These are phyloP conservation scores for Tolypocladium sp. DNA, from an alignment of 2,329 filamentous ascomycete species.

Conservation along the genomic window DNA sequence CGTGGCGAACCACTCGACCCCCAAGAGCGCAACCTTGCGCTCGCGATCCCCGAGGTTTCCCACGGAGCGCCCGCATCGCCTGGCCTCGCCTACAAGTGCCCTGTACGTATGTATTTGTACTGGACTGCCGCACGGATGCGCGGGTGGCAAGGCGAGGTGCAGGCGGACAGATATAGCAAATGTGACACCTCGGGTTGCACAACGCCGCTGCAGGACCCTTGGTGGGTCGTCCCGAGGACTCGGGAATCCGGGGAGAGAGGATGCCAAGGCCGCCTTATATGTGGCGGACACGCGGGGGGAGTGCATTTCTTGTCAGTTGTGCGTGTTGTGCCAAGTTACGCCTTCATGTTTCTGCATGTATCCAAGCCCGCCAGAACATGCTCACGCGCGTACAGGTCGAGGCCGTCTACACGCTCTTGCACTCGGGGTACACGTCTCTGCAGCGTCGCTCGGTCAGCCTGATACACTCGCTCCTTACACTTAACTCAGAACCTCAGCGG, in stretches of 20 bases:
- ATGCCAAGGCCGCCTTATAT: not conserved
- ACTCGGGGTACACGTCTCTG: slow-evolving; percentile 4
- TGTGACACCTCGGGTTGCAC: not conserved
- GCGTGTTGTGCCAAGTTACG: not conserved
- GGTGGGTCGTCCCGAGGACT: not conserved
- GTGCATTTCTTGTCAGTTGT: not conserved
- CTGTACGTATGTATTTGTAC: not conserved
- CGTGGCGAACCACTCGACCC: not conserved
- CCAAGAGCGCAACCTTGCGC: not conserved
- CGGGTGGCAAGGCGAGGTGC: not conserved
- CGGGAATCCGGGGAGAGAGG: not conserved
- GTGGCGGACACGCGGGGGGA: not conserved
- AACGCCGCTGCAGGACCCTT: not conserved
- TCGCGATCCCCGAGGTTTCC: not conserved
- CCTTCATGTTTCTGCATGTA: not conserved
- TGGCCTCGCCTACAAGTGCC: not conserved
- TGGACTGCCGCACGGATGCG: not conserved
- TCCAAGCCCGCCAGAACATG: not conserved
- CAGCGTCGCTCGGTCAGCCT: not conserved
- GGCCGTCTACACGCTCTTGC: not conserved
- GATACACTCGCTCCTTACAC: not conserved
- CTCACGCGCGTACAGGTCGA: not conserved
- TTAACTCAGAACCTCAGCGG: too few relatives aligned
- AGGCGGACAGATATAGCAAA: not conserved
- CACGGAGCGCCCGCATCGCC: not conserved